A percentile compares a stretch with the other conserved stretches of the same genome.
Evolutionary conservation across 352 stramenopile species (phyloP).

Genomic region (Blastocystis sp.): DNA sequence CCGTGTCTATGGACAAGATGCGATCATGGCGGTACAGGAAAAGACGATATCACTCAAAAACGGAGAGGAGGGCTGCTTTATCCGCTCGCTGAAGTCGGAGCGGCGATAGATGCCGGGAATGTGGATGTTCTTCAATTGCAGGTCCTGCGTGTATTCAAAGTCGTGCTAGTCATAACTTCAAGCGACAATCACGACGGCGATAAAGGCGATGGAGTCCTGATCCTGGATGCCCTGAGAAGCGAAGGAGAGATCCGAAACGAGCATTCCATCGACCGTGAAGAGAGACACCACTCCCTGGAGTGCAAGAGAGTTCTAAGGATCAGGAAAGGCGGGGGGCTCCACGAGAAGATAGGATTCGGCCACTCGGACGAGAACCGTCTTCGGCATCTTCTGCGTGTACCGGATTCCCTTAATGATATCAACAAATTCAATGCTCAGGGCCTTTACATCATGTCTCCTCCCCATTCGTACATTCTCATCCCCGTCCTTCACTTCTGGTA

Average conservation of each 20-base stretch:
- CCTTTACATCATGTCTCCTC: too few relatives aligned
- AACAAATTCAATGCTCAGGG: too few relatives aligned
- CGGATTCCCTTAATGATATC: too few relatives aligned
- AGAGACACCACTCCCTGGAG: too few relatives aligned
- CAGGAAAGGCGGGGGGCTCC: too few relatives aligned
- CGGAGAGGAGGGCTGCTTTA: background rate
- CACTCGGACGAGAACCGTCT: too few relatives aligned
- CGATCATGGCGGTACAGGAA: background rate
- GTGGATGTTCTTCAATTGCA: background rate
- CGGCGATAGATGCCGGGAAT: background rate
- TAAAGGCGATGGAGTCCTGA: background rate
- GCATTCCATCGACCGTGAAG: too few relatives aligned
- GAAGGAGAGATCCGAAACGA: background rate
- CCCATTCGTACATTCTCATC: too few relatives aligned
- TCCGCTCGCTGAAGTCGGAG: background rate
- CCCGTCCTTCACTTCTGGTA: too few relatives aligned
- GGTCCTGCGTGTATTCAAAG: background rate
- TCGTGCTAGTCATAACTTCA: background rate
- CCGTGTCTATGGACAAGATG: background rate
- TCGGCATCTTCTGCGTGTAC: too few relatives aligned
- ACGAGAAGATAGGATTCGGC: too few relatives aligned
- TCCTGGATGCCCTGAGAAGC: background rate
- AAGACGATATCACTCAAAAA: background rate
- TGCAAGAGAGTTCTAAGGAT: too few relatives aligned
- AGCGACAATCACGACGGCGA: background rate